phyloP scores from a whole-genome alignment of 2,329 filamentous ascomycete species.

The Lachnellula arida region DNA sequence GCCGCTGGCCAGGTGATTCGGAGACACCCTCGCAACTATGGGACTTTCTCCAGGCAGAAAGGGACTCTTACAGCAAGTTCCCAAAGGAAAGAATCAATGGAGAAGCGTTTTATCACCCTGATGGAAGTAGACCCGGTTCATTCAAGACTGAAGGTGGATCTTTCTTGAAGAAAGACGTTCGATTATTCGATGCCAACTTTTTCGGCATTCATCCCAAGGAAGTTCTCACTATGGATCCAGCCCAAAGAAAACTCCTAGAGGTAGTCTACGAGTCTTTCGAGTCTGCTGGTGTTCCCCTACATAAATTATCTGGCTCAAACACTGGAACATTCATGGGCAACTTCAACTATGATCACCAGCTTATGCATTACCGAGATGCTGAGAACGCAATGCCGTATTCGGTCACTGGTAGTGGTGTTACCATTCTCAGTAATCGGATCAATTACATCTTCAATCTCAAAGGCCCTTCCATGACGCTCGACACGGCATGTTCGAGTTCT shows the following conservation, averaged over 20 bases:
- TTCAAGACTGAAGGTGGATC: neutral
- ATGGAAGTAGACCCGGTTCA: neutral
- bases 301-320: conserved; percentile 3
- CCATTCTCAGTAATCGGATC: conserved; percentile 32
- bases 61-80: neutral
- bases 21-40: too few species aligned
- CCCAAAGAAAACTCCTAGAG: conserved; percentile 48
- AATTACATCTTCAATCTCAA: conserved; percentile 32
- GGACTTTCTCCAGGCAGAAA: too few species aligned
- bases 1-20: too few species aligned
- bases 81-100: neutral
- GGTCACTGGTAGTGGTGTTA: conserved; percentile 49
- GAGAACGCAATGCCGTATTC: conserved; percentile 38
- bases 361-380: conserved; percentile 18
- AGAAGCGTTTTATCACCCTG: neutral
- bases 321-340: neutral
- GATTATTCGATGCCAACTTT: conserved; percentile 15
- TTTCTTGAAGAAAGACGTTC: conserved; percentile 9
- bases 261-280: conserved; percentile 7
- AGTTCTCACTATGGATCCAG: conserved; percentile 37
- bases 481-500: conserved; percentile 54
- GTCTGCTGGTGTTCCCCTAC: conserved; percentile 3
- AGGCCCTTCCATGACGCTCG: conserved; percentile 46
- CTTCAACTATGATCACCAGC: neutral
- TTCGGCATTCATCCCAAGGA: conserved; percentile 13